Evolutionary conservation across 2,329 filamentous ascomycete genomes (phyloP).

Genomic region (Pestalotiopsis sp.): DNA sequence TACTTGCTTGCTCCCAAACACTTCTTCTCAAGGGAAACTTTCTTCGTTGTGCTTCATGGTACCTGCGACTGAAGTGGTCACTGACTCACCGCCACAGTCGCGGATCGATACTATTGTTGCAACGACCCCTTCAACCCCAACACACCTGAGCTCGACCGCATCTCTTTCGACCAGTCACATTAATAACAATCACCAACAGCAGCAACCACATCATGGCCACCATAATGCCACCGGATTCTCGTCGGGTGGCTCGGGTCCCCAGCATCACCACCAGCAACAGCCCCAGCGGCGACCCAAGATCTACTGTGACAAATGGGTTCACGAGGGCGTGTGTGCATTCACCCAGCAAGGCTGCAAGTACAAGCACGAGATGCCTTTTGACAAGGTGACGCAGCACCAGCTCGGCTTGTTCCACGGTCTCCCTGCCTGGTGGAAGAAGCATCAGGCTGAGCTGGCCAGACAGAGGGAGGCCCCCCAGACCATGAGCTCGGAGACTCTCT

Average conservation of each 20-base stretch:
- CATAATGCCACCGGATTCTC: not conserved
- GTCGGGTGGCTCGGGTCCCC: not conserved
- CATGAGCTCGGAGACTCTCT: not conserved
- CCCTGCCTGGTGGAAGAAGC: constrained; percentile 63
- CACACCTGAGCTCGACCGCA: constrained; percentile 23
- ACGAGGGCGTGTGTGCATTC: constrained; percentile 82
- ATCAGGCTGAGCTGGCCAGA: constrained; percentile 46
- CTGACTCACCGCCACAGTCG: constrained; percentile 26
- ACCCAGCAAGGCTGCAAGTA: constrained; percentile 84
- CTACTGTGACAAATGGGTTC: constrained; percentile 90
- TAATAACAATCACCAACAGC: not conserved
- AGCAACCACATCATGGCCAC: not conserved
- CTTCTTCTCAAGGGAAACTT: constrained; percentile 6
- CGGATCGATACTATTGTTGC: constrained; percentile 41
- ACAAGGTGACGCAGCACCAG: constrained; percentile 64
- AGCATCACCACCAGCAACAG: constrained; percentile 7
- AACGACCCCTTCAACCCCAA: constrained; percentile 29
- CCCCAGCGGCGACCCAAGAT: constrained; percentile 54
- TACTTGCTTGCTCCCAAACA: not conserved
- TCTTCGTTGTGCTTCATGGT: constrained; percentile 3
- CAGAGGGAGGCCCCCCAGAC: constrained; percentile 27
- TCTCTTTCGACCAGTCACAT: constrained; percentile 19
- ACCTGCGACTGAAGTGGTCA: constrained; percentile 15
- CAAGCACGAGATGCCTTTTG: constrained; percentile 86
- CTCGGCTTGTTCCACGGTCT: constrained; percentile 72